A percentile compares a stretch with the other conserved stretches of the same genome.
These are phyloP conservation scores for Aciculosporium take DNA, from an alignment of 2,329 filamentous ascomycete species.

Conservation along the genomic window DNA sequence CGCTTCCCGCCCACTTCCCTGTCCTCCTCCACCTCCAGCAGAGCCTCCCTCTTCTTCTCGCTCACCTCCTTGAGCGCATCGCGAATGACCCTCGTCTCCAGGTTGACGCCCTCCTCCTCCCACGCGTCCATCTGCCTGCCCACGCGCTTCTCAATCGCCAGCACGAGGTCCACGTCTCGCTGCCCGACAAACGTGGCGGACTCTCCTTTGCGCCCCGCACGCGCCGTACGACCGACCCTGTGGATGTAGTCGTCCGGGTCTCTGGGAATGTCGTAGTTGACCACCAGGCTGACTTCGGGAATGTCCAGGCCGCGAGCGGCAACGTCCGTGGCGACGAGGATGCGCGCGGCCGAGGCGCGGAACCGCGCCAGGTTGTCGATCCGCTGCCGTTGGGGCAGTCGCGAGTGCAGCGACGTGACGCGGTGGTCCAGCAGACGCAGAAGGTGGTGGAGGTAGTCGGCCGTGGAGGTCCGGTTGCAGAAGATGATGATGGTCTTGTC, in stretches of 20 bases:
- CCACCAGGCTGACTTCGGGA: slow-evolving; percentile 73
- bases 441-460: slow-evolving; percentile 77
- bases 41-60: slow-evolving; percentile 88
- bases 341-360: slow-evolving; percentile 72
- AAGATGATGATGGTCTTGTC: slow-evolving; percentile 79
- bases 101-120: slow-evolving; percentile 79
- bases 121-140: slow-evolving; percentile 70
- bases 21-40: slow-evolving; percentile 82
- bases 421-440: slow-evolving; percentile 76
- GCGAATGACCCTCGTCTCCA: slow-evolving; percentile 78
- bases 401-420: slow-evolving; percentile 82
- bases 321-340: slow-evolving; percentile 90
- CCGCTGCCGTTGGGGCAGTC: slow-evolving; percentile 70
- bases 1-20: slow-evolving; percentile 82
- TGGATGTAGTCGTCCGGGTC: slow-evolving; percentile 97
- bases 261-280: slow-evolving; percentile 94
- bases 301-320: slow-evolving; percentile 92
- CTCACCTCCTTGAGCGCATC: slow-evolving; percentile 79
- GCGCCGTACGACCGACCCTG: slow-evolving; percentile 84
- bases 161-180: slow-evolving; percentile 78
- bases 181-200: slow-evolving; percentile 84
- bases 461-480: slow-evolving; percentile 81
- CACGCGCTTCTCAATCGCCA: slow-evolving; percentile 77
- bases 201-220: slow-evolving; percentile 73
- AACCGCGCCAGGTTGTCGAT: slow-evolving; percentile 83